Evolutionary conservation across 1,139 yeast species (phyloP).

Genomic region (Suhomyces kunorum): DNA sequence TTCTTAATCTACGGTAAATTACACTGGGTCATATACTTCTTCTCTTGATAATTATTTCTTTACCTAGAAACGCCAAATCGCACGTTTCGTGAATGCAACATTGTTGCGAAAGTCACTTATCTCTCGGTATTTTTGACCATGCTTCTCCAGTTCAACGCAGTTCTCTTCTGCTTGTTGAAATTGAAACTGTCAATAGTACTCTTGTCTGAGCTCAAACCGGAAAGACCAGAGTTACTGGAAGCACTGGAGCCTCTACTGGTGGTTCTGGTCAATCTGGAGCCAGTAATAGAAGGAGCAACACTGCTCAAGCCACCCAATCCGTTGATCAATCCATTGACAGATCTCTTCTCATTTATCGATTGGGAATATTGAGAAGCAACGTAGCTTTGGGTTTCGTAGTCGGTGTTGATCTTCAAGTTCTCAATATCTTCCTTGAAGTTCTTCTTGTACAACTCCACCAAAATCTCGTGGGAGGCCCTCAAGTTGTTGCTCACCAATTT

Average conservation of each 20-base stretch:
- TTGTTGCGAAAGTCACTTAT: too few relatives aligned
- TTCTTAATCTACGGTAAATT: too few relatives aligned
- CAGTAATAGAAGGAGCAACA: constrained; percentile 18
- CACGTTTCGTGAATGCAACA: too few relatives aligned
- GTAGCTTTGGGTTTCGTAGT: constrained; percentile 35
- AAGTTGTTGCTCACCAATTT: constrained; percentile 59
- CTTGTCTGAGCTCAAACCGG: constrained; percentile 28
- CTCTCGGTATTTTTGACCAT: constrained; percentile 13
- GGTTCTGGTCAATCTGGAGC: constrained; percentile 34
- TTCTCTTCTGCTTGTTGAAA: constrained; percentile 35
- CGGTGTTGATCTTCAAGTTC: constrained; percentile 37
- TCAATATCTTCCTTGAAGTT: constrained; percentile 71
- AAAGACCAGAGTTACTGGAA: constrained; percentile 32
- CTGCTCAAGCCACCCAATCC: constrained; percentile 16
- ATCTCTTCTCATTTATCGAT: constrained; percentile 22
- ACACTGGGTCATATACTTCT: too few relatives aligned
- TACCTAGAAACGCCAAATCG: too few relatives aligned
- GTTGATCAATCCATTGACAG: constrained; percentile 18
- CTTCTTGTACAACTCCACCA: constrained; percentile 63
- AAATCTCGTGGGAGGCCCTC: constrained; percentile 63
- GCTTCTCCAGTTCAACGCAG: constrained; percentile 52
- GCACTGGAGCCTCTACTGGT: constrained; percentile 33
- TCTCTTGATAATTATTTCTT: too few relatives aligned
- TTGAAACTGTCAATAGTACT: constrained; percentile 18
- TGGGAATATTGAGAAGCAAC: constrained; percentile 19